Conservation (phyloP, 106 monocot species). For the Xerophyta viscosa region DNA sequence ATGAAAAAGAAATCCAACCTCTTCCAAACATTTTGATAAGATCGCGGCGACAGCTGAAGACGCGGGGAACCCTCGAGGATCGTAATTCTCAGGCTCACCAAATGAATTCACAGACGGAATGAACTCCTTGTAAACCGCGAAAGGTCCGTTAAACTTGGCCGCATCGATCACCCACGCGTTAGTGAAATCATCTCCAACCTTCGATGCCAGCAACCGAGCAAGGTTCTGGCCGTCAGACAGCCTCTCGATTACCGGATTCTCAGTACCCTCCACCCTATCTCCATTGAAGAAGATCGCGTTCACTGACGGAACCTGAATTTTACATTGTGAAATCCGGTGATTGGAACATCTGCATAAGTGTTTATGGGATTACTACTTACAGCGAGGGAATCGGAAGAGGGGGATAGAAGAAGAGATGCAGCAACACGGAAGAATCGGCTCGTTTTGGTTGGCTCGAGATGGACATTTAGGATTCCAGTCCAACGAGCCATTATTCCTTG, state of each 20-base stretch:
- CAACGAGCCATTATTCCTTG: conserved; percentile 53
- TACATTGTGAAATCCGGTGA: neutral
- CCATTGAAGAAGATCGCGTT: conserved; percentile 91
- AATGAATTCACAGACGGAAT: conserved; percentile 49
- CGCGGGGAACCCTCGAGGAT: conserved; percentile 65
- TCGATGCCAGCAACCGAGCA: conserved; percentile 43
- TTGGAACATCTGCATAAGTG: neutral
- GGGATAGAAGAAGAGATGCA: conserved; percentile 58
- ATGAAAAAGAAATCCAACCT: conserved; percentile 28
- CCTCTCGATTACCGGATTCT: conserved; percentile 55
- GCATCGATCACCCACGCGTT: conserved; percentile 85
- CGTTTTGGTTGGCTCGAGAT: conserved; percentile 8
- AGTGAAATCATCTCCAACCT: conserved; percentile 29
- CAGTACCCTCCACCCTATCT: conserved; percentile 60
- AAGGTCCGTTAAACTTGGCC: conserved; percentile 52
- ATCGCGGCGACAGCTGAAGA: conserved; percentile 30
- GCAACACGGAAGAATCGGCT: conserved; percentile 32
- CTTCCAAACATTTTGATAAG: conserved; percentile 33
- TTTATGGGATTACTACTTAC: conserved; percentile 38
- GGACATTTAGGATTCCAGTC: conserved; percentile 42
- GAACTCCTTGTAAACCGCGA: conserved; percentile 73
- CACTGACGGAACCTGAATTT: conserved; percentile 40
- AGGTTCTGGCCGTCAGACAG: conserved; percentile 60
- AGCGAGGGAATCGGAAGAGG: conserved; percentile 49
- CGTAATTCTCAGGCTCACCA: conserved; percentile 69